These are phyloP conservation scores for Aspergillus udagawae DNA, from an alignment of 2,329 filamentous ascomycete genomes.

Conservation along the genomic window DNA sequence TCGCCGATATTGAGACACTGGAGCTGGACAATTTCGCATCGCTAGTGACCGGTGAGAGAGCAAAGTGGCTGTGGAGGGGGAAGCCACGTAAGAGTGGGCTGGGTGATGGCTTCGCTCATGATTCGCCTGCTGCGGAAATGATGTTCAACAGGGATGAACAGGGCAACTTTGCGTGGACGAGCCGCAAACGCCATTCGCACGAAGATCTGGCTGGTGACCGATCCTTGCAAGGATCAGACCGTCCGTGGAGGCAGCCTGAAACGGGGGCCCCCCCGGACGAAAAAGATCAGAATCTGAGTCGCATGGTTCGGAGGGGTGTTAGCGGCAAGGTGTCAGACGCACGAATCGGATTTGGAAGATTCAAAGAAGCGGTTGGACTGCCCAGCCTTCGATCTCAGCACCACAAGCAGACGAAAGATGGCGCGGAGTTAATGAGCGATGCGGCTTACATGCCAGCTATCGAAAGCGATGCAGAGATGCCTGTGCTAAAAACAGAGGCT, in stretches of 20 bases:
- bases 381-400: slow-evolving; percentile 39
- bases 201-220: slow-evolving; percentile 30
- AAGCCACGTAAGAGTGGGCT: slow-evolving; percentile 66
- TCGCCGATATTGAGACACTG: slow-evolving; percentile 86
- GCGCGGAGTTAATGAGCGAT: slow-evolving; percentile 26
- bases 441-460: slow-evolving; percentile 22
- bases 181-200: slow-evolving; percentile 40
- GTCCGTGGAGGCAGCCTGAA: slow-evolving; percentile 28
- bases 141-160: slow-evolving; percentile 45
- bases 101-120: slow-evolving; percentile 27
- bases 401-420: slow-evolving; percentile 36
- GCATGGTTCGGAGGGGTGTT: slow-evolving; percentile 72
- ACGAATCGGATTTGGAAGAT: slow-evolving; percentile 74
- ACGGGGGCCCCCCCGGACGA: slow-evolving; percentile 28
- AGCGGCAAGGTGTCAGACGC: slow-evolving; percentile 76
- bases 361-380: slow-evolving; percentile 75
- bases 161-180: slow-evolving; percentile 44
- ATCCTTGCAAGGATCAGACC: slow-evolving; percentile 26
- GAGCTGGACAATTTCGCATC: slow-evolving; percentile 81
- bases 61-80: slow-evolving; percentile 93
- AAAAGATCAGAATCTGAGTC: slow-evolving; percentile 50
- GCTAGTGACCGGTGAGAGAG: slow-evolving; percentile 72
- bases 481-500: slow-evolving; percentile 7
- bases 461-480: slow-evolving; percentile 27
- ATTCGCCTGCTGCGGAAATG: slow-evolving; percentile 35